Evolutionary conservation across 257 asterid species (phyloP).

Genomic region (Petunia secreta): DNA sequence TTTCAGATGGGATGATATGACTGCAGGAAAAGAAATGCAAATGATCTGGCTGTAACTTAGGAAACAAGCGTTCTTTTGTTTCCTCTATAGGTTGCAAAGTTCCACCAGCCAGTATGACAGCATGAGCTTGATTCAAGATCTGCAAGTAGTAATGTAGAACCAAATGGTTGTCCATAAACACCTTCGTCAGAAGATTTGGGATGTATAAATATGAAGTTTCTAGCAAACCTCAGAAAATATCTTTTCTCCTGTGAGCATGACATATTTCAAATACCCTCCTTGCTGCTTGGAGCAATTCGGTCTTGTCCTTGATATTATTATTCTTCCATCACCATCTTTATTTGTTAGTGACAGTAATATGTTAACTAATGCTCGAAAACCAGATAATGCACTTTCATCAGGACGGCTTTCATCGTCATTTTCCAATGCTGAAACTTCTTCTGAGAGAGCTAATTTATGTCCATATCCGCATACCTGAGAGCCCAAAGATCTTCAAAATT

Average conservation of each 20-base stretch:
- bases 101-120: conserved; percentile 93
- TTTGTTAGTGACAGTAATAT: conserved; percentile 75
- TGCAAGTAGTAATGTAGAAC: conserved; percentile 33
- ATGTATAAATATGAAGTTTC: conserved; percentile 17
- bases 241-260: conserved; percentile 96
- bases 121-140: conserved; percentile 81
- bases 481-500: conserved; percentile 31
- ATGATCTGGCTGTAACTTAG: conserved; percentile 55
- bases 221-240: conserved; percentile 84
- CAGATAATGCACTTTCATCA: conserved; percentile 77
- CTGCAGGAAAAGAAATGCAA: conserved; percentile 85
- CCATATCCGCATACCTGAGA: conserved; percentile 85
- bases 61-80: conserved; percentile 89
- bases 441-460: conserved; percentile 56
- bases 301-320: conserved; percentile 62
- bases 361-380: conserved; percentile 70
- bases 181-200: neutral
- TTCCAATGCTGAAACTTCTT: conserved; percentile 41
- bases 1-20: conserved; percentile 83
- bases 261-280: conserved; percentile 81
- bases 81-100: conserved; percentile 97
- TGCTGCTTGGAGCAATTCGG: conserved; percentile 48
- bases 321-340: conserved; percentile 79
- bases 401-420: conserved; percentile 39
- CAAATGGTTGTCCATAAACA: neutral